Evolutionary conservation across 2,329 filamentous ascomycete species (phyloP), one percentile per base, ranked within the genome.

Genomic region (Fusarium tuaranense): DNA sequence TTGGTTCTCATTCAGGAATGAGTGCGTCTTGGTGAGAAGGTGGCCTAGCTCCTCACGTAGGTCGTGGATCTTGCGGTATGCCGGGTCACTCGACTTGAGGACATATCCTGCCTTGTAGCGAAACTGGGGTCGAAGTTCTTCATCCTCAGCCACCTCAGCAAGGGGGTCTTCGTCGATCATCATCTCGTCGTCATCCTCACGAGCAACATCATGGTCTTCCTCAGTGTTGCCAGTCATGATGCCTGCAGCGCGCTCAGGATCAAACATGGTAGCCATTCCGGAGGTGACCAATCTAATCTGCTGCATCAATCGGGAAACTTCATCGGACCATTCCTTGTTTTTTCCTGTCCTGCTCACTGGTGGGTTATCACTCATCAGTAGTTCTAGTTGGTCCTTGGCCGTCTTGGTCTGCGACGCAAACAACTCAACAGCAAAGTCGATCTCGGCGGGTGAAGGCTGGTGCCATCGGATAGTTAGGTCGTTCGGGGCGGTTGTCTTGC

Each of bases 251-350:
- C 92, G 90, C 77, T 91, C 89, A 1, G 95, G 92, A 79, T 98
- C 95, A 80, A 99, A 98, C 13, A 99, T 87, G 1, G 94, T 92
- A 9, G 96, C 95, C 68, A 98, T 92, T 63, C 97, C 97, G 4
- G 96, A 97, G 30, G 97, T 91, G 53, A 98, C 91, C n/a, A 99
- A 88, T 34, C 96, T 90, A 16, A 99, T 87, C 62, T 98, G 92
- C 14, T 96, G 94, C 67, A 99, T 88, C 75, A 98, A 95, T 65
- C 97, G 88, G 2, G 95, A 96, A 32, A 98, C 93, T 81, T 99
- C 97, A 81, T 99, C 97, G 0, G 96, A 98, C 97, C 97, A 99
- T 78, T 98, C 96, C 83, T 98, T 99, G 77, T 97, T 97, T 81
- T 96, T 98, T 41, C 97, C 97, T 76, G 95, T 96, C 67, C 96